Evolutionary conservation across 2,329 filamentous ascomycete genomes (phyloP), one percentile per base, ranked within the genome.

Genomic region (Hypomyces rosellus): DNA sequence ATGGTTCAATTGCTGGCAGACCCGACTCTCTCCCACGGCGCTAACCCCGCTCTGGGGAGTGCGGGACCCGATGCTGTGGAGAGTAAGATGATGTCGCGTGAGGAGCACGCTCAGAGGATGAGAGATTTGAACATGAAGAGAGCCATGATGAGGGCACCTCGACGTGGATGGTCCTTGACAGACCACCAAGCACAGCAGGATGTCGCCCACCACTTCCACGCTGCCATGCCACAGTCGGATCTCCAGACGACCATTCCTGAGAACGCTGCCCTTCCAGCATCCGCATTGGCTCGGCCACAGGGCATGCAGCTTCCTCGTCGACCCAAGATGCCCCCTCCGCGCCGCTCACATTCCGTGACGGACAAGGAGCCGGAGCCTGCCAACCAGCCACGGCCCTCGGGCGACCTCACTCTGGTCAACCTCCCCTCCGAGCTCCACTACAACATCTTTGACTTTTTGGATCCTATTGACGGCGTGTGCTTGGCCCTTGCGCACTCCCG

Each of bases 401-500:
- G 67, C 45, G 66, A 66, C 48, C 66, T 78, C 44, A 70, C 70
- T 14, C 66, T 84, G 7, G 60, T 71, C 36, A 74, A 79, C 47
- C 71, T 85, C 2, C 81, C 81, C 13, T 64, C 74, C 0, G 81
- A 85, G 64, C 68, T 85, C 11, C 80, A 83, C 63, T 81, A 76
- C 55, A 68, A 73, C 54, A 72, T 85, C 55, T 81, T 83, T 59
- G 79, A 82, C 63, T 76, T 78, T 55, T 75, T 85, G 51, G 81
- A 85, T 65, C 78, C 78, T 45, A 82, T 85, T 55, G 81, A 85
- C 65, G 78, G 80, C 59, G 78, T 77, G 37, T 84, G 80, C 61
- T 69, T 85, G 37, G 81, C 79, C 13, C 72, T 85, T 47, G 75
- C 80, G 36, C 80, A 74, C 68, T 72, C 71, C 40, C 72, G 76